phyloP scores from a whole-genome alignment of 768 basidiomycete genomes.

The Russula sp. region DNA sequence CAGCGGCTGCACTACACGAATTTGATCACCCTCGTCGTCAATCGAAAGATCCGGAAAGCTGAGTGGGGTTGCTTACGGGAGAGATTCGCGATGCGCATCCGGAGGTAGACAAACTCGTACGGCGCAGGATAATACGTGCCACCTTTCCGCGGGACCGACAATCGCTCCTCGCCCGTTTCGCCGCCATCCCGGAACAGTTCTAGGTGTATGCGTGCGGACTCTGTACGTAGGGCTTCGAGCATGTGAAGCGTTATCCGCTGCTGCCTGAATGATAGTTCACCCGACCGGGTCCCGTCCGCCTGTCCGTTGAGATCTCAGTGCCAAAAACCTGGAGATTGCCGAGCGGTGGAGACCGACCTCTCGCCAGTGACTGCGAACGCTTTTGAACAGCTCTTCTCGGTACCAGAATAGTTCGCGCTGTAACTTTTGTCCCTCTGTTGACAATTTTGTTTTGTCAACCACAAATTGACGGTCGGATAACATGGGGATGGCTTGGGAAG shows the following conservation, averaged over 20 bases:
- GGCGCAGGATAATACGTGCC: slow-evolving; percentile 47
- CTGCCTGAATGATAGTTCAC: slow-evolving; percentile 69
- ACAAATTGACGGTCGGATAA: slow-evolving; percentile 89
- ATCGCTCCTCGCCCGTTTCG: slow-evolving; percentile 13
- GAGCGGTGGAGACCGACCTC: slow-evolving; percentile 51
- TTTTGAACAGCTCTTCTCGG: slow-evolving; percentile 75
- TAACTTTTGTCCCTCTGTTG: slow-evolving; percentile 48
- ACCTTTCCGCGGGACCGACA: slow-evolving; percentile 29
- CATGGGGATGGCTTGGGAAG: slow-evolving; percentile 72
- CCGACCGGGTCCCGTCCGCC: slow-evolving; percentile 74
- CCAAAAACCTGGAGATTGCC: background rate
- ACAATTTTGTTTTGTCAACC: slow-evolving; percentile 64
- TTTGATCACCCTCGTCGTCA: slow-evolving; percentile 2
- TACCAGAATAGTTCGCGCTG: slow-evolving; percentile 95
- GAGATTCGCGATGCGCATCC: slow-evolving; percentile 54
- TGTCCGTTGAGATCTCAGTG: slow-evolving; percentile 29
- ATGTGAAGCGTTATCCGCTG: slow-evolving; percentile 75
- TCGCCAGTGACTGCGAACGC: slow-evolving; percentile 68
- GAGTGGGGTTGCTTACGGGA: slow-evolving; percentile 46
- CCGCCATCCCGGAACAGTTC: slow-evolving; percentile 17
- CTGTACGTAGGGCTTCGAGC: slow-evolving; percentile 69
- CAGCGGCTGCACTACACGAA: slow-evolving; percentile 42
- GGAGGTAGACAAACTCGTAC: slow-evolving; percentile 60
- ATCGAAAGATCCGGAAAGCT: background rate
- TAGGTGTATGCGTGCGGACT: slow-evolving; percentile 56